Evolutionary conservation across 2,329 filamentous ascomycete species (phyloP).

Genomic region (Venturia oleaginea): DNA sequence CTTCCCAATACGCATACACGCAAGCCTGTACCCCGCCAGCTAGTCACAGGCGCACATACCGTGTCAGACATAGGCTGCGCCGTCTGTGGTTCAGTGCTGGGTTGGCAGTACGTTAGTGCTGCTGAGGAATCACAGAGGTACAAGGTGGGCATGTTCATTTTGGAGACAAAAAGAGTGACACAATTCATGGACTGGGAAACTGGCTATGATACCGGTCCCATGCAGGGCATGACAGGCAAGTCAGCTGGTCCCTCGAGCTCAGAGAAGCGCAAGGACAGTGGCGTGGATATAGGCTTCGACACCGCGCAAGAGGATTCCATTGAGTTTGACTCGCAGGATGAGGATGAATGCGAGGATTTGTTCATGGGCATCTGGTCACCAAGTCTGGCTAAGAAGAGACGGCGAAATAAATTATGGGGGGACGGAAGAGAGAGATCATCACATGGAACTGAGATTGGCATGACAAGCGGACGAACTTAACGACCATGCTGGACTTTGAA

Average conservation of each 20-base stretch:
- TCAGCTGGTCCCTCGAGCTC: background rate
- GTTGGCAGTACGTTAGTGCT: constrained; percentile 57
- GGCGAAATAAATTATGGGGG: constrained; percentile 24
- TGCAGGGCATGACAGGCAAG: background rate
- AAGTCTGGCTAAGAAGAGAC: constrained; percentile 40
- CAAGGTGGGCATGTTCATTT: constrained; percentile 58
- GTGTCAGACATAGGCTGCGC: constrained; percentile 52
- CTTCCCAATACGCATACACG: constrained; percentile 52
- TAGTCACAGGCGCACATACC: constrained; percentile 55
- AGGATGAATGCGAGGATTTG: constrained; percentile 58
- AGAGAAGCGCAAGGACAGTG: constrained; percentile 12
- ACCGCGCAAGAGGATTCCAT: constrained; percentile 23
- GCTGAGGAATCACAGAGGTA: constrained; percentile 54
- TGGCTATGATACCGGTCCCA: constrained; percentile 19
- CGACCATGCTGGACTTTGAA: background rate
- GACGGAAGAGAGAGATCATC: background rate
- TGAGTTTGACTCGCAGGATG: constrained; percentile 56
- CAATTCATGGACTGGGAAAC: constrained; percentile 45
- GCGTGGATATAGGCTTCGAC: constrained; percentile 15
- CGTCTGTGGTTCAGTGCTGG: constrained; percentile 47
- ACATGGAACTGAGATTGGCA: background rate
- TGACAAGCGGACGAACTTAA: background rate
- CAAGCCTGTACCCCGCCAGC: constrained; percentile 46
- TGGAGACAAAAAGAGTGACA: constrained; percentile 50
- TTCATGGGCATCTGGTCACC: constrained; percentile 55